Evolutionary conservation across 495 filamentous ascomycete species (phyloP), one percentile per base, ranked within the genome.

Genomic region (Daldinia childiae): DNA sequence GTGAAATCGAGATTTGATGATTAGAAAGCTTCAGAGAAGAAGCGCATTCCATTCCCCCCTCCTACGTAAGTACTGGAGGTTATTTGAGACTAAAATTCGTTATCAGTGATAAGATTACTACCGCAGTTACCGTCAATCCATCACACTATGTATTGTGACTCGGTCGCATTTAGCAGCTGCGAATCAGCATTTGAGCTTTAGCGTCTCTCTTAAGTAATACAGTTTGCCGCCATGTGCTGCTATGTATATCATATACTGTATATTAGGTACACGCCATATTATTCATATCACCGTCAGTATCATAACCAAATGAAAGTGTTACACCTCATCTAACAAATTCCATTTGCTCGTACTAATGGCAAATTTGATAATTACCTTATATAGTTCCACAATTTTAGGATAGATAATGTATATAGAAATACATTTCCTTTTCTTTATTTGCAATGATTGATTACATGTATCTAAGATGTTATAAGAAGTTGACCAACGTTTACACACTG

Each of bases 31-130:
- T 26, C 57, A 4, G 50, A 68, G 45, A 21, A 41, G 58, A 41
- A 73, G 7, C 32, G n/a, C 19, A 54, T 54, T 54, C 34, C 43
- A 36, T 36, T 36, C 41, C 41, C 41, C 45, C 62, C 72, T 64
- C 30, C 45, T 62, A 64, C 56, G 57, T 60, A 60, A 32, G 36
- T 59, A 58, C 38, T 30, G 51, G 26, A 55, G 1, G 12, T 5
- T 32, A n/a, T 27, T 19, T 58, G 17, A 32, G 32, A 26, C 36
- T 24, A 26, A 29, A 43, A n/a, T 60, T 58, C 32, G 60, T 71
- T 74, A 74, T 74, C 72, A 21, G 71, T 30, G 68, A 71, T 74
- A 68, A 74, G 68, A 24, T 14, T 26, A 21, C 50, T 30, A 54
- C 11, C 24, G 12, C 50, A 48, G 41, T 48, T 36, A 36, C 34